Evolutionary conservation across 345 rosid species (phyloP).

Genomic region (Hevea brasiliensis): DNA sequence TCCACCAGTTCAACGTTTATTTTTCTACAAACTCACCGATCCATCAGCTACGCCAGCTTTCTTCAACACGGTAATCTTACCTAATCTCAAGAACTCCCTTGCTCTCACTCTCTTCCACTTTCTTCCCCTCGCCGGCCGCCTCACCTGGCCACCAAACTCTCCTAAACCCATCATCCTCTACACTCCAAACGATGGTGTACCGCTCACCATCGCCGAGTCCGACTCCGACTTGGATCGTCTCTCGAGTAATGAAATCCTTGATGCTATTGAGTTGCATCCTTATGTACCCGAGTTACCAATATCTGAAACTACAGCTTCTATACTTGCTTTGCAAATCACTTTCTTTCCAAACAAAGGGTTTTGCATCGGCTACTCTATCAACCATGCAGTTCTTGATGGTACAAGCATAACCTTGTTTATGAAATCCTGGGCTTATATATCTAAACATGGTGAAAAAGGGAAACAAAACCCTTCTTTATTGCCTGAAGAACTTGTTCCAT

Average conservation of each 20-base stretch:
- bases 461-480: neutral
- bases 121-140: constrained; percentile 21
- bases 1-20: neutral
- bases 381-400: constrained; percentile 16
- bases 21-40: neutral
- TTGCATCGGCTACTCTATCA: constrained; percentile 8
- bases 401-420: constrained; percentile 7
- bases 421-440: constrained; percentile 18
- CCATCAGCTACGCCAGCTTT: neutral
- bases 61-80: neutral
- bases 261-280: neutral
- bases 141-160: constrained; percentile 13
- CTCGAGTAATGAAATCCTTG: neutral
- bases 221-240: neutral
- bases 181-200: constrained; percentile 1
- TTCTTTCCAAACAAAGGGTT: constrained; percentile 15
- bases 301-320: constrained; percentile 2
- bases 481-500: constrained; percentile 10
- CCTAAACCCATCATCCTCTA: constrained; percentile 14
- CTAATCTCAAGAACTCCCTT: constrained; percentile 15
- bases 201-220: constrained; percentile 14
- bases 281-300: neutral
- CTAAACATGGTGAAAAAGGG: neutral
- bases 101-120: constrained; percentile 18
- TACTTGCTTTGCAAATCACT: constrained; percentile 6